Evolutionary conservation across 176 grass and related monocot species (phyloP), one percentile per base, ranked within the genome.

Genomic region (Oryza punctata): DNA sequence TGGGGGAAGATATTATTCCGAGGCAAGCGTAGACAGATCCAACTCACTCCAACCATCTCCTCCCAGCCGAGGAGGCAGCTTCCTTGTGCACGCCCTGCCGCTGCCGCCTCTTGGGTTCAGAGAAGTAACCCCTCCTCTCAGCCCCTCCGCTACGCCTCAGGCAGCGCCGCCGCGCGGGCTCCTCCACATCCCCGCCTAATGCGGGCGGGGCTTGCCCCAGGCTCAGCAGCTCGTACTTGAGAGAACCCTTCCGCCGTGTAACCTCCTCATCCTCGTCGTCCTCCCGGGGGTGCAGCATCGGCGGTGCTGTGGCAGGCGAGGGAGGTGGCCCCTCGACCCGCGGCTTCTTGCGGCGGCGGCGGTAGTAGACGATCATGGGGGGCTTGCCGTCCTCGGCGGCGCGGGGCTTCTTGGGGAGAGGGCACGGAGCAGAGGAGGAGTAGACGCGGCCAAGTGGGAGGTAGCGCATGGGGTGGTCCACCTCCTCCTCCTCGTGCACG

Each of bases 21-120:
- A 27, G 16, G 49, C 47, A 45, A 27, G 40, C 44, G 37, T 37
- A 60, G 70, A 85, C 72, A 60, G 70, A 85, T 81, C 32, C 76
- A 83, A 99, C 96, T 94, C 77, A 99, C 96, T 94, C 96, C 3
- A 96, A 70, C 96, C 96, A 99, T 96, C 82, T 94, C 67, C 76
- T 94, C 54, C 83, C 87, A 11, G 33, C 33, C 54, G 46, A 80
- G 0, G 67, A 67, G 70, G 87, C 88, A 79, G 69, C 33, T 26
- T 82, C 84, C 91, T 90, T 91, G 23, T 76, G 68, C 78, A 38
- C 72, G 63, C 40, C 49, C 21, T 44, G 88, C 12, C 78, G 38
- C 29, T 10, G 74, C n/a, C 14, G 63, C 81, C 83, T 92, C 57
- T 67, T 85, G 21, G 46, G 64, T 13, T 46, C 73, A 6, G 72